Conservation (phyloP, 2,329 filamentous ascomycete genomes). For the Talaromyces marneffei region DNA sequence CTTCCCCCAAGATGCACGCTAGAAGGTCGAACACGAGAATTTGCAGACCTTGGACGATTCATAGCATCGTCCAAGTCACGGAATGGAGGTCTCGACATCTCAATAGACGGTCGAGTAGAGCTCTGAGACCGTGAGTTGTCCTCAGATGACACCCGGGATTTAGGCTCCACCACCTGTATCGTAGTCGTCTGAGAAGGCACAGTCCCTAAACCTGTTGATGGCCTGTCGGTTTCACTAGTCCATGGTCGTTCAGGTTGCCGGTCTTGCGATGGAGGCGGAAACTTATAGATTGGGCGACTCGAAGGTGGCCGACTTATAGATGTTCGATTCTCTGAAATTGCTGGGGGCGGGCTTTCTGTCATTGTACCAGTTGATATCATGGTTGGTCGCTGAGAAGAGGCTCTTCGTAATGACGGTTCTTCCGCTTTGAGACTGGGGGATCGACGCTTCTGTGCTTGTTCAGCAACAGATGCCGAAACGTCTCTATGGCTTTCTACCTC, state of each 20-base stretch:
- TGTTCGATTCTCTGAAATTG: constrained; percentile 32
- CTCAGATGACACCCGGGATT: constrained; percentile 46
- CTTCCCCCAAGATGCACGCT: constrained; percentile 81
- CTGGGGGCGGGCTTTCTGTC: constrained; percentile 50
- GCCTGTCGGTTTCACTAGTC: constrained; percentile 25
- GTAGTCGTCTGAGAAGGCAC: constrained; percentile 30
- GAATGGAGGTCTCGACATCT: constrained; percentile 60
- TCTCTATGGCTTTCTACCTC: constrained; percentile 23
- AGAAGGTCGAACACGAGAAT: constrained; percentile 63
- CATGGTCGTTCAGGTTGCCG: constrained; percentile 43
- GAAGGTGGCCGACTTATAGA: constrained; percentile 26
- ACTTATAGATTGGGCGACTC: constrained; percentile 48
- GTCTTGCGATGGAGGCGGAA: constrained; percentile 44
- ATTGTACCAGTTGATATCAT: constrained; percentile 74
- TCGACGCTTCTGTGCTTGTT: constrained; percentile 20
- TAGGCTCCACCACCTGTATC: constrained; percentile 41
- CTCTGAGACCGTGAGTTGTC: constrained; percentile 47
- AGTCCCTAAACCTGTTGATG: constrained; percentile 22
- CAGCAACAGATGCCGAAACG: constrained; percentile 19
- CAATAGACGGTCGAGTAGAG: constrained; percentile 63
- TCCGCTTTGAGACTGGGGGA: constrained; percentile 23
- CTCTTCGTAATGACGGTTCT: constrained; percentile 32
- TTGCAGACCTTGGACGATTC: constrained; percentile 58
- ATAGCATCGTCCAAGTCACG: constrained; percentile 56
- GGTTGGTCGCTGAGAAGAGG: constrained; percentile 36